Base-by-base conservation (phyloP, 345 rosid species). In the Salix caprea region DNA sequence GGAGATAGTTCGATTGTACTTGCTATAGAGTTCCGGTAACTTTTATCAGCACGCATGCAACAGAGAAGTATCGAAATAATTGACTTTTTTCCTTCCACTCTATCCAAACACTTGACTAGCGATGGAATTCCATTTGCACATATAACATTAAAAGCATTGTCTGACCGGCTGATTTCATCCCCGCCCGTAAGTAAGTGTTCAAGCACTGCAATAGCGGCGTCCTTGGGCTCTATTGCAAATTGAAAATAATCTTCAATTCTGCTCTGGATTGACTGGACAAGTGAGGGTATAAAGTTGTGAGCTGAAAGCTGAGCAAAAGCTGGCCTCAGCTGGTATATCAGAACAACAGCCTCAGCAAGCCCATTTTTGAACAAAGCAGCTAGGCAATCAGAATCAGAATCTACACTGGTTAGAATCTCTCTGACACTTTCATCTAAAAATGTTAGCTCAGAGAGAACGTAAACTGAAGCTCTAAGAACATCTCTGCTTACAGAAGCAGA, bases 301-400 rank as follows among this genome's bases (percentile, higher is more conserved):
- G 71, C 80, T 23, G 91, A 87, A 68, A 91, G 88, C 79, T 82
- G 90, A 65, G 86, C 66, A 65, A 78, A 86, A 39, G 86, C 71
- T 30, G 92, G 92, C 81, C 83, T 74, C 68, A 88, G 82, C 70
- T 85, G 92, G 89, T 78, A 82, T 65, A 89, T 82, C 30, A 89
- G 89, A 64, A 88, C 87, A 6, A 84, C 89, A 73, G 92, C 86
- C 82, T 91, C 94, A 3, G 77, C 79, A 23, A 89, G 84, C 24
- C 94, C 94, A 34, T 89, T 91, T 80, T 89, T 89, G 11, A 89
- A 79, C 74, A 91, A 77, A 70, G 83, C 83, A 37, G 91, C 88
- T 15, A 91, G 81, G 80, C 88, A 89, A 62, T 84, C 88, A 28
- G 88, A 86, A 82, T 91, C 92, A 40, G 89, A 86, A 73, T 91